These are phyloP conservation scores for Chenopodium formosanum DNA, from an alignment of 148 eudicot species.

Conservation along the genomic window DNA sequence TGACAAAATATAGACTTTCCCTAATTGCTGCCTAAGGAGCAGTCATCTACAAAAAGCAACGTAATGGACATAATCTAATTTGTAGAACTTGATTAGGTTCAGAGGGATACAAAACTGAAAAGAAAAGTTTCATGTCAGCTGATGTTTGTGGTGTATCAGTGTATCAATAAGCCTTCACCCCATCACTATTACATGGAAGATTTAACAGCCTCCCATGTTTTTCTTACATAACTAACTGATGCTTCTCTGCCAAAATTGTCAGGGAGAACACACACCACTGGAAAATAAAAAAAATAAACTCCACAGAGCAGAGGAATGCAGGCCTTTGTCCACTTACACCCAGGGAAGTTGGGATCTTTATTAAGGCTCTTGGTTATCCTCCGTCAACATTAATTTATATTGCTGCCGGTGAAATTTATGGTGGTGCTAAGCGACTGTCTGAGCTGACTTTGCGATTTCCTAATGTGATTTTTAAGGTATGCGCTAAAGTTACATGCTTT, in stretches of 20 bases:
- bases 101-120: background rate
- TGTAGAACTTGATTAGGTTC: background rate
- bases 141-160: background rate
- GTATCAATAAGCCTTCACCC: background rate
- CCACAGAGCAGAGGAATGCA: slow-evolving; percentile 70
- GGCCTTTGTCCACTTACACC: slow-evolving; percentile 92
- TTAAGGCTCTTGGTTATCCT: slow-evolving; percentile 82
- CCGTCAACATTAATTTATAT: slow-evolving; percentile 70
- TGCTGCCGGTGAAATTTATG: slow-evolving; percentile 96
- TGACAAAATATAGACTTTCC: background rate
- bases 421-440: slow-evolving; percentile 61
- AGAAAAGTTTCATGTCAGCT: background rate
- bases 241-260: slow-evolving; percentile 9
- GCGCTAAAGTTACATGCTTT: background rate
- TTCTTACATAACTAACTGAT: slow-evolving; percentile 1
- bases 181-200: slow-evolving; percentile 9
- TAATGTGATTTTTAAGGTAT: slow-evolving; percentile 77
- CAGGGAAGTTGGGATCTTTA: slow-evolving; percentile 81
- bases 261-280: slow-evolving; percentile 90
- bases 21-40: background rate
- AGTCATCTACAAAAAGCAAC: background rate
- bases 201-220: background rate
- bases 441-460: slow-evolving; percentile 81
- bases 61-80: background rate
- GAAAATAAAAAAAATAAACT: slow-evolving; percentile 80